Percentiles rank a stretch among this genome's conserved stretches.
These are phyloP conservation scores for Penicillium freii DNA, from an alignment of 2,329 filamentous ascomycete species.

Conservation along the genomic window DNA sequence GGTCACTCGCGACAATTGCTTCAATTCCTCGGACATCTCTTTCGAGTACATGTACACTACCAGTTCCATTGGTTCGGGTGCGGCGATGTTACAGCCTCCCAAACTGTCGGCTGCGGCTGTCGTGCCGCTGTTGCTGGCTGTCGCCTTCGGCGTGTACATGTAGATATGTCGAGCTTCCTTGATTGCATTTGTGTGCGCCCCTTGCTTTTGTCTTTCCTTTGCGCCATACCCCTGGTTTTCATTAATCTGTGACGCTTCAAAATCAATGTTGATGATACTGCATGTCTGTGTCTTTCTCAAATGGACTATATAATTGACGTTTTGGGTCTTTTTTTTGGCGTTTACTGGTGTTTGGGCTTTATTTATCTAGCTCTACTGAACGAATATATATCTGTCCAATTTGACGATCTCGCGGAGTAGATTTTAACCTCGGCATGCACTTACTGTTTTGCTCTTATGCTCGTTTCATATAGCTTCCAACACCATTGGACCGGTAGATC, in stretches of 20 bases:
- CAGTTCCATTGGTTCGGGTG: slow-evolving; percentile 26
- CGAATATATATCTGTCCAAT: background rate
- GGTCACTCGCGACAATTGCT: slow-evolving; percentile 81
- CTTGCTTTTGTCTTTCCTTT: slow-evolving; percentile 10
- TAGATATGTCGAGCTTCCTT: slow-evolving; percentile 12
- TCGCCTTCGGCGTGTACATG: slow-evolving; percentile 20
- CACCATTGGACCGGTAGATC: background rate
- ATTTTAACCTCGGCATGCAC: background rate
- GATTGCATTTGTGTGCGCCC: slow-evolving; percentile 21
- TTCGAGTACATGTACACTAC: slow-evolving; percentile 70
- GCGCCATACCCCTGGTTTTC: slow-evolving; percentile 23
- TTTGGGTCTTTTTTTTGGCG: slow-evolving; percentile 1
- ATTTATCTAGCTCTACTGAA: background rate
- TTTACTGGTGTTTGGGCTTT: slow-evolving; percentile 1
- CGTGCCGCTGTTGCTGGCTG: slow-evolving; percentile 29
- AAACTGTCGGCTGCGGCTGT: slow-evolving; percentile 17
- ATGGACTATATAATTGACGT: background rate
- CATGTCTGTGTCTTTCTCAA: background rate
- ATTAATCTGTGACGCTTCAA: slow-evolving; percentile 14
- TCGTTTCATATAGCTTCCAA: no score
- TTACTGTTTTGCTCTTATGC: no score
- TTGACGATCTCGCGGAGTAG: background rate
- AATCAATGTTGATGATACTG: slow-evolving; percentile 10
- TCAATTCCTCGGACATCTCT: slow-evolving; percentile 75
- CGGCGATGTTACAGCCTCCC: slow-evolving; percentile 18